phyloP scores from a whole-genome alignment of 2,329 filamentous ascomycete genomes.

The Claviceps sorghi region DNA sequence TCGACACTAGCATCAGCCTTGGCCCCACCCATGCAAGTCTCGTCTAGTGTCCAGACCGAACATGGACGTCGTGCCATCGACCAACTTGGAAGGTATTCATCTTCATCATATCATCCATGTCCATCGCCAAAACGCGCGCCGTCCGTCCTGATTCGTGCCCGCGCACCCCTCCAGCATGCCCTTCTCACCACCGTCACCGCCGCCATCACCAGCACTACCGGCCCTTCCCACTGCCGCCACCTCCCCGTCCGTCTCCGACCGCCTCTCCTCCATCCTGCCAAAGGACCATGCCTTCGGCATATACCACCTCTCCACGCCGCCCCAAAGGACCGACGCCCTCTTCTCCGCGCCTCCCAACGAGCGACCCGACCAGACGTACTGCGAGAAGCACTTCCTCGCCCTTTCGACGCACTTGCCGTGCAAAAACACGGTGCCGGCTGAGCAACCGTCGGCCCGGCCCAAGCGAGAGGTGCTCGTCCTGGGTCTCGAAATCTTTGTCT shows the following conservation, averaged over 20 bases:
- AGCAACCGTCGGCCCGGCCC: neutral
- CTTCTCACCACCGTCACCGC: neutral
- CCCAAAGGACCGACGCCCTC: constrained; percentile 57
- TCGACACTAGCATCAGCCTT: neutral
- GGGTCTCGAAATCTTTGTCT: constrained; percentile 77
- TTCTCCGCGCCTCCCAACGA: constrained; percentile 63
- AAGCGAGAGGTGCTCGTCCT: constrained; percentile 52
- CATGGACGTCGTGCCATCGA: neutral
- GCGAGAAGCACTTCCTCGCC: constrained; percentile 65
- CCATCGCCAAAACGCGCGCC: neutral
- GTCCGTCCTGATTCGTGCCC: neutral
- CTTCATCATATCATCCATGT: neutral
- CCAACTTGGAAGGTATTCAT: neutral
- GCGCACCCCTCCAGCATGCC: neutral
- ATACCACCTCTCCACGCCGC: constrained; percentile 78
- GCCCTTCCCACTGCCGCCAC: too few species aligned
- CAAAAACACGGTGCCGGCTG: neutral
- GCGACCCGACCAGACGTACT: constrained; percentile 62
- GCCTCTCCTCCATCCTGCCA: constrained; percentile 37
- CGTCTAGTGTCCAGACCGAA: neutral
- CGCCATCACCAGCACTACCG: neutral
- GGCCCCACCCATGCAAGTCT: neutral
- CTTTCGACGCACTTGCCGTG: constrained; percentile 29
- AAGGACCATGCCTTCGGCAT: constrained; percentile 46
- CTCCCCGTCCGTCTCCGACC: neutral